Conservation (phyloP, 352 stramenopile genomes). For the Chrysophaeum taylorii region DNA sequence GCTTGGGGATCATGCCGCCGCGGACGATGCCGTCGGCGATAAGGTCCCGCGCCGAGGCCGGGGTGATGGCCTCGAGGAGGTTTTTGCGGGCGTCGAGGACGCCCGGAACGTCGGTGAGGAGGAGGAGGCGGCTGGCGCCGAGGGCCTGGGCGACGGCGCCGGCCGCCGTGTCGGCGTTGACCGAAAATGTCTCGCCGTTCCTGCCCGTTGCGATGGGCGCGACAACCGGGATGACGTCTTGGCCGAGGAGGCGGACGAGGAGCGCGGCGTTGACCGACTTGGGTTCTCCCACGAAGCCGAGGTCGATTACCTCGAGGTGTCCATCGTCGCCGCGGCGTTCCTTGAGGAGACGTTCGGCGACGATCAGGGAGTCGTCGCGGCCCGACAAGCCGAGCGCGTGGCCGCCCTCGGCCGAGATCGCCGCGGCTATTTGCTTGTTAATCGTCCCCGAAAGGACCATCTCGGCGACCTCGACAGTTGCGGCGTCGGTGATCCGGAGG, state of each 20-base stretch:
- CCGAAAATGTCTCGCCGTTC: conserved; percentile 54
- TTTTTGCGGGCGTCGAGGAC: conserved; percentile 63
- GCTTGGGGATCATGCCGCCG: conserved; percentile 47
- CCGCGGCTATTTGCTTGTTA: conserved; percentile 61
- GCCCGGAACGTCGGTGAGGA: conserved; percentile 68
- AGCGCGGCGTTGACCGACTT: conserved; percentile 73
- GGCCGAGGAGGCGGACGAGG: conserved; percentile 74
- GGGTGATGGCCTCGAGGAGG: conserved; percentile 45
- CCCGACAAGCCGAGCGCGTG: conserved; percentile 52
- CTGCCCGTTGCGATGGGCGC: conserved; percentile 60
- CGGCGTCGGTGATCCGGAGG: conserved; percentile 54
- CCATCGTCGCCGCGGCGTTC: conserved; percentile 36
- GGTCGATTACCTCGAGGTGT: conserved; percentile 52
- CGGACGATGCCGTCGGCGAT: conserved; percentile 67
- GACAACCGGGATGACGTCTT: conserved; percentile 64
- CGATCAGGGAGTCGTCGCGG: conserved; percentile 54
- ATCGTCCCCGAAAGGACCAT: conserved; percentile 67
- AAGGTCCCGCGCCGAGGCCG: conserved; percentile 46
- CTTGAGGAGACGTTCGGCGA: conserved; percentile 54
- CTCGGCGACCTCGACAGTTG: conserved; percentile 60
- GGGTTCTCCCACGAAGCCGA: conserved; percentile 63
- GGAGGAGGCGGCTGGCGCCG: conserved; percentile 49
- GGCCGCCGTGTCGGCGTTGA: conserved; percentile 67
- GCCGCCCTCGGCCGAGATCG: conserved; percentile 50
- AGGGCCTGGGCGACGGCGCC: conserved; percentile 58